phyloP scores from a whole-genome alignment of 2,329 filamentous ascomycete species.

The Calonectria pseudoreteaudii region DNA sequence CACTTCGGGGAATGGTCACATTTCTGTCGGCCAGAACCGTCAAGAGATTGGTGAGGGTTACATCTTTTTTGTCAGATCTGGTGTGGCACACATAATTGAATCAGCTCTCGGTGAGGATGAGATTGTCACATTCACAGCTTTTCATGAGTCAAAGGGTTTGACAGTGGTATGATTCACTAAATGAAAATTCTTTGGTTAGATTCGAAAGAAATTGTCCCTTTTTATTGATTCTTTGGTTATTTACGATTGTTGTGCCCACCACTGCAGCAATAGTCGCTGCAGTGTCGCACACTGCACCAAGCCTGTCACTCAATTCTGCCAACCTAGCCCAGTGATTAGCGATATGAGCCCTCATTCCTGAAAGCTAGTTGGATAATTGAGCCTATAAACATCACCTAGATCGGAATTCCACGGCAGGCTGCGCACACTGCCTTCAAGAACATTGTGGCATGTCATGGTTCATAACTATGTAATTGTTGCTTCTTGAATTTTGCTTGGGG shows the following conservation, averaged over 20 bases:
- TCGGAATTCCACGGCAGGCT: neutral
- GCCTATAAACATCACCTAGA: neutral
- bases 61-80: slow-evolving; percentile 88
- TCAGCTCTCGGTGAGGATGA: slow-evolving; percentile 73
- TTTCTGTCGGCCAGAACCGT: slow-evolving; percentile 84
- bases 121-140: slow-evolving; percentile 92
- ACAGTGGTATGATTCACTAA: no score
- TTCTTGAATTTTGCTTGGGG: no score
- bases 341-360: no score
- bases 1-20: slow-evolving; percentile 83
- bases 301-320: neutral
- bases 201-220: no score
- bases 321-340: neutral
- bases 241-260: neutral
- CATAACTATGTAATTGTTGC: neutral
- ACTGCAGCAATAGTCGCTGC: neutral
- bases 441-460: neutral
- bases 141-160: slow-evolving; percentile 79
- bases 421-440: neutral
- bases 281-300: neutral
- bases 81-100: slow-evolving; percentile 84
- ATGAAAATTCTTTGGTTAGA: no score
- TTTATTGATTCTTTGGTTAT: neutral
- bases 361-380: neutral
- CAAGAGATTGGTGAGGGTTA: slow-evolving; percentile 80